Conservation (phyloP, 768 basidiomycete genomes). For the Sporobolomyces roseus region DNA sequence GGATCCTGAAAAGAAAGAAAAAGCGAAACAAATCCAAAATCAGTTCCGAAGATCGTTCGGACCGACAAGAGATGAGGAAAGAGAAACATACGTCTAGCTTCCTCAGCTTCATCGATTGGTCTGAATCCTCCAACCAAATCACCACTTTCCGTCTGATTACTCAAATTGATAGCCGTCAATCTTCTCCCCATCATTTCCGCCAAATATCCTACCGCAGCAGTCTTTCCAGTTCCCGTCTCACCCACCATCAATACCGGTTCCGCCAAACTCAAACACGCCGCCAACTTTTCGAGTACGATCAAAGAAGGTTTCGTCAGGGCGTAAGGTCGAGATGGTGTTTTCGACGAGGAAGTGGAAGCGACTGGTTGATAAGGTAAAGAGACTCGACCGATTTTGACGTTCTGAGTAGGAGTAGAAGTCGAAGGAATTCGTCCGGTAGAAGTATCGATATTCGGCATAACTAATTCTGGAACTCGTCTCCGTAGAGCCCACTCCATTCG, state of each 20-base stretch:
- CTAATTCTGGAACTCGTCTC: constrained; percentile 64
- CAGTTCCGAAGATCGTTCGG: too few species aligned
- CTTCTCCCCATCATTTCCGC: constrained; percentile 70
- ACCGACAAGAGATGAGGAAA: not conserved
- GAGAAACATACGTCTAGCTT: constrained; percentile 37
- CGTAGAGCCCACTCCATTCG: constrained; percentile 66
- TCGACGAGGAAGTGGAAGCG: constrained; percentile 50
- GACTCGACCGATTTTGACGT: constrained; percentile 53
- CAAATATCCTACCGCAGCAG: constrained; percentile 81
- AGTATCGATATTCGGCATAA: constrained; percentile 65
- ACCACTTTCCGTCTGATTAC: constrained; percentile 91
- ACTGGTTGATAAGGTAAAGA: constrained; percentile 27
- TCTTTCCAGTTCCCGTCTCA: constrained; percentile 99
- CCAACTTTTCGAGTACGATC: constrained; percentile 72
- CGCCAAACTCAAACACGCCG: constrained; percentile 62
- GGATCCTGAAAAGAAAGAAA: constrained; percentile 13
- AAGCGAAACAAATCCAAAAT: too few species aligned
- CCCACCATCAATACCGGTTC: constrained; percentile 91
- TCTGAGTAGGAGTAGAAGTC: constrained; percentile 50
- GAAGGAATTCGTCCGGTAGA: constrained; percentile 52
- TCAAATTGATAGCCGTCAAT: constrained; percentile 84
- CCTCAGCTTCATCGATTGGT: constrained; percentile 71
- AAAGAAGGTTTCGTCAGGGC: constrained; percentile 83
- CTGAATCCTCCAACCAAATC: constrained; percentile 94
- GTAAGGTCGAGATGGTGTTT: constrained; percentile 60